Evolutionary conservation across 2,329 filamentous ascomycete genomes (phyloP), one percentile per base, ranked within the genome.

Genomic region (Tympanopsis confertula): DNA sequence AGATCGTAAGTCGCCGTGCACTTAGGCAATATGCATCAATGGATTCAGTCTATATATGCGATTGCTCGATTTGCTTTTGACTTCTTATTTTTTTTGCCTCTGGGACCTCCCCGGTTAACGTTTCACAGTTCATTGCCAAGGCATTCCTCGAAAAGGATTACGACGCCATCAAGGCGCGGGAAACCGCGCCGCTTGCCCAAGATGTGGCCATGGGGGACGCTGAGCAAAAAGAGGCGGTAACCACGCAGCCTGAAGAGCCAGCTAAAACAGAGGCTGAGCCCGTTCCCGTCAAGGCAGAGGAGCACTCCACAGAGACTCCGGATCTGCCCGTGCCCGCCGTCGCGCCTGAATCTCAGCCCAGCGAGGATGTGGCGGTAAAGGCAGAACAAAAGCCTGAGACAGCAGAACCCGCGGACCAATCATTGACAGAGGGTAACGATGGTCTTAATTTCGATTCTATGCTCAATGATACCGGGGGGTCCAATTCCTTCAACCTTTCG

Each of bases 371-470:
- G n/a, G 5, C 30, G 10, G 30, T 33, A 7, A 33, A 33, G 30
- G 30, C 17, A 5, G 30, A 33, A 33, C 10, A 33, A 15, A 48
- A 15, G 40, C 48, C 3, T 46, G 44, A 15, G 38, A 18, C 4
- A 35, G 41, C 15, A 30, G 39, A 5, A 40, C 38, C 5, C 24
- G 42, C 36, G 38, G 51, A 40, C 14, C 54, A 55, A 47, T 42
- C 47, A 28, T 44, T 48, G 22, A 47, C 44, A 17, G 36, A 44
- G 5, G 41, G 40, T 2, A 47, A 47, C 13, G 55, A 57, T 13
- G 58, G 58, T 3, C 50, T 63, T 41, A 59, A 58, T 35, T 62
- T 63, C 39, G 57, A 60, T 36, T 56, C 59, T 2, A 54, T 59
- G 41, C 54, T 63, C 26, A 53, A 57, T 15, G 52, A 57, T 13